Base-by-base conservation (phyloP, 2,329 filamentous ascomycete species). In the Periconia macrospinosa region DNA sequence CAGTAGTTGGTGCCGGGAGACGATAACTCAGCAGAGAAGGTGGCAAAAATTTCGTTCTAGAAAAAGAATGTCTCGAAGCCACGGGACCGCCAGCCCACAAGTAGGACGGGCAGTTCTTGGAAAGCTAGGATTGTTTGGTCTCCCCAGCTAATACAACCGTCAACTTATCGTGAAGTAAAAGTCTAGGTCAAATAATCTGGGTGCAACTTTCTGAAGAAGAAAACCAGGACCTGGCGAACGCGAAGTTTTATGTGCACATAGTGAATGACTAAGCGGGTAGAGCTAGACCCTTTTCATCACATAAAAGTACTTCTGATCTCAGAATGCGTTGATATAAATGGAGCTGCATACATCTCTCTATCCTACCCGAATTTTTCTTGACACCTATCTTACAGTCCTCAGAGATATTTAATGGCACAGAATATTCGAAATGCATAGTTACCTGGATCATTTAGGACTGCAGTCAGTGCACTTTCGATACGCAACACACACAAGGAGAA, bases 131-230 rank as follows among this genome's bases (percentile, higher is more conserved):
- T 53, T 61, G 69, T 75, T 69, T 73, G 52, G 60, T 82, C 80
- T 82, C 73, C 78, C 79, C 78, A 78, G 75, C 68, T 77, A 72
- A 72, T 76, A 76, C 85, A 87, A 85, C 84, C 78, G 30, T 40
- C 15, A 17, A 42, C 47, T 43, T 40, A 49, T 42, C 5, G 23
- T 27, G 27, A 33, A 33, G 18, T 15, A 40, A 42, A 40, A 49
- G 47, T 40, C 8, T 30, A 30, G 40, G 47, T 49, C 47, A 43
- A 49, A 49, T 43, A 42, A 19, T 49, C 37, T 49, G 47, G 47
- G 47, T 49, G 37, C 42, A 37, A 49, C 42, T 37, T 49, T 49
- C 42, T 33, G 23, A 43, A 19, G 40, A 33, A 20, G 40, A 14
- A 49, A 41, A 33, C 15, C 18, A 15, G 10, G 11, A 13, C 2